Evolutionary conservation across 768 basidiomycete genomes (phyloP), one percentile per base, ranked within the genome.

Genomic region (Dioszegia aurantiaca): DNA sequence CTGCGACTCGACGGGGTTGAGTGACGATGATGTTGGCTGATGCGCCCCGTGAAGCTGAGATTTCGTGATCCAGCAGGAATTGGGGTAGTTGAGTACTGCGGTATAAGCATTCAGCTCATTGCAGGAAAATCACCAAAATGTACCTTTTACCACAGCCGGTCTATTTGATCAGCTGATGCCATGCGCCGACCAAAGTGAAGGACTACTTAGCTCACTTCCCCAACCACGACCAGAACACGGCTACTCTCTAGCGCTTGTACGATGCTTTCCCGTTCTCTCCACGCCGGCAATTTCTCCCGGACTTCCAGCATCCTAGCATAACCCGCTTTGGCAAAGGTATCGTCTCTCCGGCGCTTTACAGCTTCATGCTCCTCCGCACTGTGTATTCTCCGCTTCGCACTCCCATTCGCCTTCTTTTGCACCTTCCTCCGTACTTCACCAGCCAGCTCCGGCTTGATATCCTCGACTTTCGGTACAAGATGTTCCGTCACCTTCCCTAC

Each of bases 1-100:
- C 93, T 19, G 90, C 88, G 11, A 94, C 82, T 68, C 91, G 81
- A 21, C 92, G 84, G 17, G 93, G 93, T 65, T 97, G 93, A 0
- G 93, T 94, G 4, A 93, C 80, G 39, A 95, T 77, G 49, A 97
- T 90, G 1, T 83, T 86, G 10, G 85, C 85, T 24, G 80, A 78
- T 2, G 85, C 83, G 11, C 90, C 90, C 17, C 77, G 77, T 16
- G 79, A 79, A 0, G 81, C 79, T 8, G 79, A 62, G 46, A 94
- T 92, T 42, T 89, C 82, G 40, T 87, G 84, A 65, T 95, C 91
- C 45, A 95, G 79, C 53, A 97, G 85, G 65, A 90, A 93, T 64
- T 93, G 89, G 14, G 93, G 92, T 6, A 93, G 87, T 86, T 69
- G 46, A 17, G 75, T 77, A 58, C 51, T 53, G 51, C n/a, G 26